Evolutionary conservation across 1,284 basidiomycete species (phyloP).

Genomic region (Leccinum pachyderme): DNA sequence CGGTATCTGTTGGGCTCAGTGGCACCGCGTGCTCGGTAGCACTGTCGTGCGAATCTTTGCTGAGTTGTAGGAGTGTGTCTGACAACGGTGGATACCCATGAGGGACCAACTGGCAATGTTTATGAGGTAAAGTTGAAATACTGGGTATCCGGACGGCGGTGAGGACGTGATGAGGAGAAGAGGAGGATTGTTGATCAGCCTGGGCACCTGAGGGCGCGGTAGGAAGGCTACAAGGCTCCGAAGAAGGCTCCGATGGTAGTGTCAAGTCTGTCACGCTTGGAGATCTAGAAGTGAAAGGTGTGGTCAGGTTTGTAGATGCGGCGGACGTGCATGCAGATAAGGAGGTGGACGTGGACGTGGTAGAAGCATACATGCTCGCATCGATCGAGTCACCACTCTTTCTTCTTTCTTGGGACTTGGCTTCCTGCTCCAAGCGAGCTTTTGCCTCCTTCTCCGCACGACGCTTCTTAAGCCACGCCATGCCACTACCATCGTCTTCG

Average conservation of each 20-base stretch:
- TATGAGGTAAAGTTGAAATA: constrained; percentile 7
- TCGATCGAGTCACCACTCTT: constrained; percentile 26
- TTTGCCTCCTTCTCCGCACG: constrained; percentile 49
- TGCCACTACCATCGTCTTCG: constrained; percentile 73
- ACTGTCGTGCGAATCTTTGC: not conserved
- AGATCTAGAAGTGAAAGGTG: constrained; percentile 24
- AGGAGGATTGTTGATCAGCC: not conserved
- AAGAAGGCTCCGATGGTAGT: constrained; percentile 1
- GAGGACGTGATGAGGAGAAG: constrained; percentile 14
- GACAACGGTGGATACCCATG: constrained; percentile 1
- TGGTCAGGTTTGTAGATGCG: constrained; percentile 19
- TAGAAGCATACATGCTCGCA: constrained; percentile 25
- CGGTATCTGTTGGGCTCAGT: constrained; percentile 15
- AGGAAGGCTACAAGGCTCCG: not conserved
- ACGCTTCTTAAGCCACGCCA: constrained; percentile 66
- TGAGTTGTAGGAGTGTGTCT: not conserved
- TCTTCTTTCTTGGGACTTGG: constrained; percentile 18
- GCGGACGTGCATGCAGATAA: constrained; percentile 24
- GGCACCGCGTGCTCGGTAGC: not conserved
- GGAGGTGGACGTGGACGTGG: constrained; percentile 26
- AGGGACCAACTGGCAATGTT: constrained; percentile 3
- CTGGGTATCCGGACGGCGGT: constrained; percentile 23
- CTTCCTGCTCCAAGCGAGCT: constrained; percentile 37
- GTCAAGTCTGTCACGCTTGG: constrained; percentile 25
- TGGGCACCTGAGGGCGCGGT: not conserved